Evolutionary conservation across 1,284 basidiomycete genomes (phyloP), one percentile per base, ranked within the genome.

Genomic region (Ustilago xerochloae): DNA sequence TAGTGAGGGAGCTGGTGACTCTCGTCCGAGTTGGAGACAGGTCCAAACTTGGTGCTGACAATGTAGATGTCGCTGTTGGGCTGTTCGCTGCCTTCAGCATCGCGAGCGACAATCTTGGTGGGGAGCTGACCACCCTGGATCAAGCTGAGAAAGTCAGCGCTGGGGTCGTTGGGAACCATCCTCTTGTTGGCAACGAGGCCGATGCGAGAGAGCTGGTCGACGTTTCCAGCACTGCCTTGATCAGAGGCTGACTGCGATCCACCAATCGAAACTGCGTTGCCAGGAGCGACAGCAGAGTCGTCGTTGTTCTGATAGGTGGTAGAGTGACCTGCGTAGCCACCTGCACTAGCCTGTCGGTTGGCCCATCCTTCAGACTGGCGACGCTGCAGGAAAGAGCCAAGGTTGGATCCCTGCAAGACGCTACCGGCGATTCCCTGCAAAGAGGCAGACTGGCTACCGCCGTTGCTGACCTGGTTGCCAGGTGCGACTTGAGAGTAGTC

Each of bases 401-500:
- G 22, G 45, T 48, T 48, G 32, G 45, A 12, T 3, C 28, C 38
- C 29, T 60, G 63, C 24, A 46, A 16, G 6, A 65, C 52, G 22
- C 22, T 50, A 10, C 63, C 63, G 29, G 56, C 56, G 12, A 46
- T 15, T 9, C 63, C 63, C 22, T 55, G 51, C 4, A 60, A 52
- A 5, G 47, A 53, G 13, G 64, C 64, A 18, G 38, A 36, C 33
- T 60, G 57, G 22, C 48, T 43, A 5, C 64, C 64, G 9, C 64
- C 64, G 53, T 61, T 67, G n/a, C 24, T 32, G 10, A 67, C 64
- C 39, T 35, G 26, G 47, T 67, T 67, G 22, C 58, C 64, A 20
- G 64, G 64, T 4, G 47, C 58, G 2, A 67, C 64, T 16, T 57
- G 53, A 5, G 57, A 61, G 49, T 67, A 67, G 64, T 67, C 64